Evolutionary conservation across 495 filamentous ascomycete species (phyloP).

Genomic region (Aspergillus taichungensis): DNA sequence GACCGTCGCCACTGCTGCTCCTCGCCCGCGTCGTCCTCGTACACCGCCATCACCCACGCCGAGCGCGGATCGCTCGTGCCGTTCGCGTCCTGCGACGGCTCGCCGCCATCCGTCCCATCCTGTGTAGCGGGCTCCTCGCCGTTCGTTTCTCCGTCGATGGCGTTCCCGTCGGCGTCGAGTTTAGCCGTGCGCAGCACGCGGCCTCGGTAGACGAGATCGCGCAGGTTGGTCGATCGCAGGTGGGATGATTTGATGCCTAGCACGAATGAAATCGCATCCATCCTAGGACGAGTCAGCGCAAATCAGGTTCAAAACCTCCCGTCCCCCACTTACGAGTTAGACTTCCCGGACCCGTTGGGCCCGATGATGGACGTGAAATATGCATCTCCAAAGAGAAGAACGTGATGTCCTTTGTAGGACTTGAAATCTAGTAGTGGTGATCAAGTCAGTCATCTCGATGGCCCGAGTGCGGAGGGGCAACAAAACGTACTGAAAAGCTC

Average conservation of each 20-base stretch:
- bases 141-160: conserved; percentile 44
- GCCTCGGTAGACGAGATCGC: conserved; percentile 92
- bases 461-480: conserved; percentile 1
- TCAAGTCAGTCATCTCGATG: not conserved
- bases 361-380: conserved; percentile 99
- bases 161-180: conserved; percentile 78
- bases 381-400: conserved; percentile 89
- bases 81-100: conserved; percentile 43
- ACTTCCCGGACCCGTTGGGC: conserved; percentile 98
- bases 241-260: conserved; percentile 97
- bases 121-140: conserved; percentile 26
- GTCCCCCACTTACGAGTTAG: conserved; percentile 76
- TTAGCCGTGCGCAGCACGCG: conserved; percentile 86
- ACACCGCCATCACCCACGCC: conserved; percentile 98
- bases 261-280: conserved; percentile 99
- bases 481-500: conserved; percentile 77
- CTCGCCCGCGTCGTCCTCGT: conserved; percentile 94
- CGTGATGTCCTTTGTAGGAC: conserved; percentile 95
- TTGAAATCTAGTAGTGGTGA: conserved; percentile 73
- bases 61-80: conserved; percentile 71
- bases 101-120: conserved; percentile 19
- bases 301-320: not conserved
- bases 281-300: conserved; percentile 45
- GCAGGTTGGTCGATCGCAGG: conserved; percentile 87
- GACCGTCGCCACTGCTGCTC: conserved; percentile 92